Evolutionary conservation across 1,284 basidiomycete species (phyloP), one percentile per base, ranked within the genome.

Genomic region (Phellinidium pouzarii): DNA sequence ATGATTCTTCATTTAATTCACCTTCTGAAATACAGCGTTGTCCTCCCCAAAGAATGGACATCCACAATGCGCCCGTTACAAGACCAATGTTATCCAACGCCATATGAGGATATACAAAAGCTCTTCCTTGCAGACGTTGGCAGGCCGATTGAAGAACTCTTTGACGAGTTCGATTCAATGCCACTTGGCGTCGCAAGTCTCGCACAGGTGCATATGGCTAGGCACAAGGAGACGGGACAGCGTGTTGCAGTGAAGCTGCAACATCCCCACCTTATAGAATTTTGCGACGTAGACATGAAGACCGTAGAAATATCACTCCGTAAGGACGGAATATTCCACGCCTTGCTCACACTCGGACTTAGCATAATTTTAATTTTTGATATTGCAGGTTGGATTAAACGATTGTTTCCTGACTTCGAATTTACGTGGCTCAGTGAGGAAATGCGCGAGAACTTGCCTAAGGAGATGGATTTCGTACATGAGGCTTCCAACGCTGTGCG

Each of bases 211-310:
- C 96, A 99, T 68, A 79, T 87, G 17, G 96, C 87, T 0, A 76
- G 72, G 5, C 84, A 93, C 59, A 79, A 80, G 47, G 72, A 79
- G 43, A 82, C 85, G 1, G 87, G 89, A 1, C 76, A 77, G 61
- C 70, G 74, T 42, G 92, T 95, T n/a, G 96, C 96, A 9, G 86
- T 99, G 55, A 99, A 99, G 81, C 67, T 99, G 43, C 95, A 99
- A 76, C 96, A 99, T 67, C 94, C 96, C 3, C 89, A 91, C 65
- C 76, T 99, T 3, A 84, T 87, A 44, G 94, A 97, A 64, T 99
- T 97, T 66, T 91, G 87, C 55, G 79, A 89, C 56, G 79, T 90
- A 34, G 87, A 90, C 58, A 86, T 89, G 80, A 76, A 82, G 60
- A 88, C 86, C 73, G 89, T 98, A 17, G 93, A 97, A 62, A 84